A percentile compares a stretch with the other conserved stretches of the same genome.
Conservation (phyloP, 148 eudicot species). For the Spergularia bocconei region DNA sequence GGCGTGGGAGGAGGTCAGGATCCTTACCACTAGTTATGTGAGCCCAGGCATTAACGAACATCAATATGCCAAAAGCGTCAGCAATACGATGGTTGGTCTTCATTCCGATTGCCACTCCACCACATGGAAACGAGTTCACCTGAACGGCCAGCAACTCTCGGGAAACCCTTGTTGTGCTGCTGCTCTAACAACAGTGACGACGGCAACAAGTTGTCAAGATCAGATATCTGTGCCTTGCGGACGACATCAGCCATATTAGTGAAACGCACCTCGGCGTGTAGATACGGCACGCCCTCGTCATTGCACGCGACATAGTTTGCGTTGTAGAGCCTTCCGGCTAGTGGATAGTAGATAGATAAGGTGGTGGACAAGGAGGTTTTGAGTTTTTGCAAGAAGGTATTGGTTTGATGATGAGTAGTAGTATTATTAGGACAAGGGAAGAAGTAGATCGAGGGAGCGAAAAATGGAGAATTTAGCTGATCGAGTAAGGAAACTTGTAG, state of each 20-base stretch:
- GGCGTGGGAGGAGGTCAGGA: not conserved
- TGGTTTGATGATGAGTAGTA: not conserved
- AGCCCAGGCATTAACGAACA: slow-evolving; percentile 5
- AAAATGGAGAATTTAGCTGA: not conserved
- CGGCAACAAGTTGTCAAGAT: not conserved
- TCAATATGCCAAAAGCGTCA: not conserved
- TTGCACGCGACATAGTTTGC: not conserved
- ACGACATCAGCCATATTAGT: not conserved
- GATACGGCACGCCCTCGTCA: slow-evolving; percentile 11
- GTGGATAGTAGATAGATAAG: slow-evolving; percentile 4
- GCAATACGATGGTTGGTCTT: slow-evolving; percentile 11
- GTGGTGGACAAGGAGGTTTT: not conserved
- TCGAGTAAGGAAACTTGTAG: not conserved
- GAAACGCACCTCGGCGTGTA: not conserved
- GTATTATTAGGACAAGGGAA: not conserved
- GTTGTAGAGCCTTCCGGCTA: not conserved
- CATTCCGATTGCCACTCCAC: slow-evolving; percentile 1
- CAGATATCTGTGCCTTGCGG: not conserved
- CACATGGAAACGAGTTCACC: slow-evolving; percentile 4
- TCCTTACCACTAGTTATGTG: slow-evolving; percentile 6
- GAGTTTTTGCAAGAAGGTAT: not conserved
- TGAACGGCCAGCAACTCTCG: slow-evolving; percentile 4
- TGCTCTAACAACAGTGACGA: not conserved
- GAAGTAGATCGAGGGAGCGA: not conserved
- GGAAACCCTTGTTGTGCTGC: not conserved